Conservation (phyloP, 192 early-diverging fungal genomes). For the Gryganskiella cystojenkinii region DNA sequence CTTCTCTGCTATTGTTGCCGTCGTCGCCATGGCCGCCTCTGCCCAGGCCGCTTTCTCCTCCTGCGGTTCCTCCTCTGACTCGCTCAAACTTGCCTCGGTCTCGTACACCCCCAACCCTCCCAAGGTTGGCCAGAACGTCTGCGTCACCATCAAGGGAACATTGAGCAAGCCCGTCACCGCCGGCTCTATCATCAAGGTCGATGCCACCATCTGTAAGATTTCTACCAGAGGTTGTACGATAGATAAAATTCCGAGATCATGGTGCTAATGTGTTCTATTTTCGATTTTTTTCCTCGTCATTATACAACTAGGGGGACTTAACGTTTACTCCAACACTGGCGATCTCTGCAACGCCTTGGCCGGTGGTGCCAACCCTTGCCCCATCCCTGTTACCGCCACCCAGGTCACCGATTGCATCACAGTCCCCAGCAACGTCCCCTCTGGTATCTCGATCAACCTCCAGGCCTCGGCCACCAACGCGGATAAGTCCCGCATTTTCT, state of each 20-base stretch:
- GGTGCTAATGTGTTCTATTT: background rate
- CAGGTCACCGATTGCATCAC: constrained; percentile 35
- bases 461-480: constrained; percentile 31
- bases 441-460: constrained; percentile 29
- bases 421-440: constrained; percentile 46
- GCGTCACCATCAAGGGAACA: constrained; percentile 33
- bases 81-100: constrained; percentile 7
- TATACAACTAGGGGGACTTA: constrained; percentile 26
- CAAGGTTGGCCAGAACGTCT: constrained; percentile 36
- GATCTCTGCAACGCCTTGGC: constrained; percentile 40
- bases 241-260: too few species aligned
- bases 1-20: constrained; percentile 31
- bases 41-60: constrained; percentile 47
- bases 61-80: constrained; percentile 37
- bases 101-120: constrained; percentile 47
- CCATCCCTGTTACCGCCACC: constrained; percentile 27
- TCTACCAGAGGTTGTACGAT: too few species aligned
- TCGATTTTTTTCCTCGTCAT: background rate
- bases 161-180: constrained; percentile 20
- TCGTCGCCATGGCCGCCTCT: constrained; percentile 46
- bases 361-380: constrained; percentile 41
- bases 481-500: constrained; percentile 26
- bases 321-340: constrained; percentile 31
- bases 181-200: constrained; percentile 18
- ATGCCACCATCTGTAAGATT: constrained; percentile 41